phyloP scores from a whole-genome alignment of 768 basidiomycete genomes.

The Calocybe cyanea region DNA sequence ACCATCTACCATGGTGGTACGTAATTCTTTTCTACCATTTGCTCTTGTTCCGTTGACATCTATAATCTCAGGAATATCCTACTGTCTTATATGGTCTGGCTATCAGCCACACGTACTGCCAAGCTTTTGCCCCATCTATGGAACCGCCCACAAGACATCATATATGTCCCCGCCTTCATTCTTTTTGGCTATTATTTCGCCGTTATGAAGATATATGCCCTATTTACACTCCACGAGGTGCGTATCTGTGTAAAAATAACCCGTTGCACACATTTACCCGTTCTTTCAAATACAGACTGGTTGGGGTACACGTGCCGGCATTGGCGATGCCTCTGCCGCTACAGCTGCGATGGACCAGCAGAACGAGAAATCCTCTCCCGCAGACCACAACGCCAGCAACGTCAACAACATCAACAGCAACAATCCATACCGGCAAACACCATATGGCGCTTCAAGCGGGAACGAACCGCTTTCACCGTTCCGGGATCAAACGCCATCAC shows the following conservation, averaged over 20 bases:
- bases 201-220: conserved; percentile 90
- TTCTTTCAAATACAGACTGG: conserved; percentile 52
- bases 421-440: conserved; percentile 26
- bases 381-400: conserved; percentile 20
- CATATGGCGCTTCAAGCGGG: conserved; percentile 9
- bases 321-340: conserved; percentile 77
- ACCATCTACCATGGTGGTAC: conserved; percentile 81
- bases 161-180: conserved; percentile 84
- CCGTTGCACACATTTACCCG: not conserved
- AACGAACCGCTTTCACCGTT: conserved; percentile 21
- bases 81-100: conserved; percentile 64
- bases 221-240: conserved; percentile 87
- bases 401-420: conserved; percentile 21
- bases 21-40: conserved; percentile 20
- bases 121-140: conserved; percentile 85
- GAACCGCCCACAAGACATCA: conserved; percentile 69
- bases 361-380: conserved; percentile 29
- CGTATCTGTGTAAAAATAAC: conserved; percentile 13
- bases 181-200: conserved; percentile 93
- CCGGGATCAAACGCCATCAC: conserved; percentile 25
- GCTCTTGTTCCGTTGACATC: conserved; percentile 1
- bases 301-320: conserved; percentile 95
- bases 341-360: conserved; percentile 60
- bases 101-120: conserved; percentile 65
- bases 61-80: conserved; percentile 63